A percentile compares a stretch with the other conserved stretches of the same genome.
These are phyloP conservation scores for Scedosporium aurantiacum DNA, from an alignment of 2,329 filamentous ascomycete genomes.

Conservation along the genomic window DNA sequence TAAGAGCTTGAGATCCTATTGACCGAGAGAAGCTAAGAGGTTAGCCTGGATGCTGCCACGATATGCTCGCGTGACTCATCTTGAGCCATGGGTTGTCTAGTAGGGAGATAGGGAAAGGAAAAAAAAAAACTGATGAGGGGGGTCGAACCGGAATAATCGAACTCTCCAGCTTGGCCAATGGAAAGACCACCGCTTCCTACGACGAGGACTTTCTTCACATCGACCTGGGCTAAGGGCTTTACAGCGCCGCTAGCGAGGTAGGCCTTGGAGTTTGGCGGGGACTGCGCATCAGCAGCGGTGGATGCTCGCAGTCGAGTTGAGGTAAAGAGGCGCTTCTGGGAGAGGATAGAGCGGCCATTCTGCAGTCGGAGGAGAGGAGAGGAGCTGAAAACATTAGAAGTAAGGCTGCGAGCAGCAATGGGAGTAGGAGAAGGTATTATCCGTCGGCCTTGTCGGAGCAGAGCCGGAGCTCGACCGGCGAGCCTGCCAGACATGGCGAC, in stretches of 20 bases:
- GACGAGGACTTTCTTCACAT: constrained; percentile 94
- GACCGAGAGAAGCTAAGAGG: constrained; percentile 6
- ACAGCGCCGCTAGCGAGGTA: constrained; percentile 84
- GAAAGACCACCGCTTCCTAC: constrained; percentile 91
- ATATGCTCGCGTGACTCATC: constrained; percentile 7
- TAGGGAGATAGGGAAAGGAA: not conserved
- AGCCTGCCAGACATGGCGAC: constrained; percentile 26
- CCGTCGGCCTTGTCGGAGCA: constrained; percentile 44
- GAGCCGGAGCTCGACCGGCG: constrained; percentile 45
- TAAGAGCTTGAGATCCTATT: constrained; percentile 85
- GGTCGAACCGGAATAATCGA: constrained; percentile 87
- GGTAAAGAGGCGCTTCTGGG: constrained; percentile 38
- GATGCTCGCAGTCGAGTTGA: constrained; percentile 31
- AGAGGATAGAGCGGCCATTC: constrained; percentile 18
- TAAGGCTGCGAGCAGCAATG: constrained; percentile 30
- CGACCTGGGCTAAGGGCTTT: constrained; percentile 65
- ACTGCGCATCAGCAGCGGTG: constrained; percentile 41
- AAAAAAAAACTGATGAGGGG: not conserved
- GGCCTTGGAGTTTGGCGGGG: constrained; percentile 70
- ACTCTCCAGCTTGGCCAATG: constrained; percentile 96
- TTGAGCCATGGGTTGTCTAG: not conserved
- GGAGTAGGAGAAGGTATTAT: constrained; percentile 22
- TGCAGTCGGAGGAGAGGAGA: not conserved
- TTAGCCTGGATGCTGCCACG: constrained; percentile 11
- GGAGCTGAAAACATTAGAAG: constrained; percentile 15